Conservation (phyloP, 1,139 yeast species). For the Fermentozyma sake region DNA sequence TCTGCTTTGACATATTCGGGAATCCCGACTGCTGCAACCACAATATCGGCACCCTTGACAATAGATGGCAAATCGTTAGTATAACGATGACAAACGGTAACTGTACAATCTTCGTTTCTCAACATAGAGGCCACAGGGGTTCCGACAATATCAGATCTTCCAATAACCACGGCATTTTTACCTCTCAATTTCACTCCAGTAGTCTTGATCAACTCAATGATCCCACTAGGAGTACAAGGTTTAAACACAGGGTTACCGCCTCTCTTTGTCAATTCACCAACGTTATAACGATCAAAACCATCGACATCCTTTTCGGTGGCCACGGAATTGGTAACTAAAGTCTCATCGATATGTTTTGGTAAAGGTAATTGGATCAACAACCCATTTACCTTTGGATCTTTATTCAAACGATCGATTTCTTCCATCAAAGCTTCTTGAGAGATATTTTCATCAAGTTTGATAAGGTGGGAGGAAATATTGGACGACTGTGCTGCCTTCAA, state of each 20-base stretch:
- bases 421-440: slow-evolving; percentile 53
- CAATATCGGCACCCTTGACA: slow-evolving; percentile 62
- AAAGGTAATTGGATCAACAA: slow-evolving; percentile 69
- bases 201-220: slow-evolving; percentile 61
- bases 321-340: slow-evolving; percentile 63
- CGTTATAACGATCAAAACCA: slow-evolving; percentile 71
- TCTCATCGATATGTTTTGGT: slow-evolving; percentile 67
- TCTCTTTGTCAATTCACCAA: slow-evolving; percentile 71
- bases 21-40: slow-evolving; percentile 73
- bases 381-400: slow-evolving; percentile 65
- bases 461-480: slow-evolving; percentile 54
- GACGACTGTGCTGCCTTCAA: slow-evolving; percentile 68
- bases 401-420: slow-evolving; percentile 53
- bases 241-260: slow-evolving; percentile 68
- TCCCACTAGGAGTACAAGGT: slow-evolving; percentile 81
- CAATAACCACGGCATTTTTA: slow-evolving; percentile 71
- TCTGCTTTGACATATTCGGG: slow-evolving; percentile 69
- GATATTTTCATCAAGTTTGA: slow-evolving; percentile 54
- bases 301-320: slow-evolving; percentile 70
- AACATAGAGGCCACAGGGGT: slow-evolving; percentile 73
- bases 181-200: slow-evolving; percentile 59
- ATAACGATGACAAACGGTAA: slow-evolving; percentile 65
- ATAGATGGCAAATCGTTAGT: slow-evolving; percentile 49
- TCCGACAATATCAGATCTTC: slow-evolving; percentile 81
- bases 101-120: slow-evolving; percentile 71